Evolutionary conservation across 108 stramenopile genomes (phyloP).

Genomic region (Pseudonitzschia multiseries): DNA sequence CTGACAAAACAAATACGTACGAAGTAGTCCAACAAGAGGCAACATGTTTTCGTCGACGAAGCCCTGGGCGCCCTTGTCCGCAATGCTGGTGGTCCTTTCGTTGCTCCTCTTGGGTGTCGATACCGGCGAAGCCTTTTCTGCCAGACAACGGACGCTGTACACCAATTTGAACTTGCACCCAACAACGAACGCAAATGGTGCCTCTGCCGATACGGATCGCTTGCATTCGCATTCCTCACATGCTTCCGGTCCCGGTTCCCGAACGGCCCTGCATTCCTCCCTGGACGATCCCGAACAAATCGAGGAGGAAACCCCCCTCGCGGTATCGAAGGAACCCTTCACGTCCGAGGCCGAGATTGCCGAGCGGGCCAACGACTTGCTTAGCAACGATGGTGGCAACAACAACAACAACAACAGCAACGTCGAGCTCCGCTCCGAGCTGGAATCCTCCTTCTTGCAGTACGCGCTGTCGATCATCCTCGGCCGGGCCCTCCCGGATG

Average conservation of each 20-base stretch:
- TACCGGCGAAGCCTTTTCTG: neutral
- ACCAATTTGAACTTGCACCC: neutral
- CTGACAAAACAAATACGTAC: no score
- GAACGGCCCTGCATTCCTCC: neutral
- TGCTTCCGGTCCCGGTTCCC: no score
- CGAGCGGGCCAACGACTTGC: constrained; percentile 38
- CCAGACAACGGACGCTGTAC: neutral
- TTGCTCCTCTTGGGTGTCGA: neutral
- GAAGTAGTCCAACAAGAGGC: no score
- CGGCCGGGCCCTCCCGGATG: constrained; percentile 95
- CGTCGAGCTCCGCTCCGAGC: constrained; percentile 74
- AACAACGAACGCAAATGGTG: neutral
- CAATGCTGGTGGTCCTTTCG: no score
- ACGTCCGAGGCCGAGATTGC: constrained; percentile 30
- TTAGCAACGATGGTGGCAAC: neutral
- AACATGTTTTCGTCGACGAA: no score
- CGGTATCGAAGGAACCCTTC: constrained; percentile 23
- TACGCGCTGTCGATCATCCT: constrained; percentile 94
- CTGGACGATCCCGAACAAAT: constrained; percentile 2
- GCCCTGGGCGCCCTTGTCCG: no score
- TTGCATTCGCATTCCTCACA: no score
- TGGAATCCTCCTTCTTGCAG: constrained; percentile 82
- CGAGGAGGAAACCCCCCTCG: neutral
- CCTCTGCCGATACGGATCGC: no score
- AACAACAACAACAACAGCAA: neutral